Percentiles rank a stretch among this genome's conserved stretches.
phyloP scores from a whole-genome alignment of 176 grass and related monocot species.

The Rhynchospora tenuis region DNA sequence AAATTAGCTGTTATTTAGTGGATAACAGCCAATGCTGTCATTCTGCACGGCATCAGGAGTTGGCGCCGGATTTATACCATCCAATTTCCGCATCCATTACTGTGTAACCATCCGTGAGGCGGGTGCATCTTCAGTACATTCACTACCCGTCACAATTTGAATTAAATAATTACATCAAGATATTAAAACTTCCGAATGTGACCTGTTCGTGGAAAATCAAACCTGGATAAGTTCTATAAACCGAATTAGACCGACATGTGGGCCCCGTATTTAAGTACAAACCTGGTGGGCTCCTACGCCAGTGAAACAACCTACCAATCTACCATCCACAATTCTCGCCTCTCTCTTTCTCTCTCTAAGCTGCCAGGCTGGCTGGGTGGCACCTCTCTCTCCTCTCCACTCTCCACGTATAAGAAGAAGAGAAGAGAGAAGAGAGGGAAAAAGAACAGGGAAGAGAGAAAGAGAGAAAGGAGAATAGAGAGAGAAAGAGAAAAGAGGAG shows the following conservation, averaged over 20 bases:
- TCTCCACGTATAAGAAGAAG: conserved; percentile 18
- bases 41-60: neutral
- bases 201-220: neutral
- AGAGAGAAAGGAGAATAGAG: neutral
- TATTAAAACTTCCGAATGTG: neutral
- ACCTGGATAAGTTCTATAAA: neutral
- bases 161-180: neutral
- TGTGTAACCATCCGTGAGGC: neutral
- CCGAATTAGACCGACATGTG: neutral
- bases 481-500: neutral
- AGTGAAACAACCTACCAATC: neutral
- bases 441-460: neutral
- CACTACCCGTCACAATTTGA: neutral
- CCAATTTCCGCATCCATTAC: neutral
- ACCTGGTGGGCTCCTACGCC: neutral
- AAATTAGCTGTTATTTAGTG: conserved; percentile 28
- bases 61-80: conserved; percentile 7
- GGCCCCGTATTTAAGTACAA: neutral
- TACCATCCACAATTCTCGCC: neutral
- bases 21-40: conserved; percentile 15
- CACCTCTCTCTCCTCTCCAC: neutral
- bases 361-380: conserved; percentile 31
- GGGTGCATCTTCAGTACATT: neutral
- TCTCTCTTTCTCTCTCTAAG: neutral
- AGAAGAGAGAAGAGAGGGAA: neutral